Evolutionary conservation across 2,329 filamentous ascomycete species (phyloP), one percentile per base, ranked within the genome.

Genomic region (Escovopsis sp.): DNA sequence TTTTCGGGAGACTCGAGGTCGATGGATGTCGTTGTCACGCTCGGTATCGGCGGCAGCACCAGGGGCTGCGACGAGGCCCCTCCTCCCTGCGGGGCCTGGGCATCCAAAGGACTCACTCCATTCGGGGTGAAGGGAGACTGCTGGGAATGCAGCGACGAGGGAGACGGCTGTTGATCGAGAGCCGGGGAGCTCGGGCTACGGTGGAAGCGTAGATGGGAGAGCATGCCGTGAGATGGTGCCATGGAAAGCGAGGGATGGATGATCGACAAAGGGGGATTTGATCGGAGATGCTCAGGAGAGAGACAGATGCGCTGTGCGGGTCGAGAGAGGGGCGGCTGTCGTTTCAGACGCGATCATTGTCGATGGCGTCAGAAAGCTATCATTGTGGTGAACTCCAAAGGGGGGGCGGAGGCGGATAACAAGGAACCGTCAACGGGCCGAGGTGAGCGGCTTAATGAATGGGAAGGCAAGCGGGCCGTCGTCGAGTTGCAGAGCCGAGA

Each of bases 201-300:
- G 51, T 76, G 72, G 58, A 76, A 75, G 52, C 72, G 71, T 38
- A 76, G 63, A 57, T 71, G 66, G 48, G 68, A 71, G 41, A 72
- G 61, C 69, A 72, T 72, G 47, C 44, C 48, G 47, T 50, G 48
- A 49, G 46, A 31, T 33, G 37, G 30, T 20, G 24, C 31, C 31
- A 37, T 35, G 14, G 30, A 15, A 31, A 32, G 27, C 29, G 31
- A 27, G 24, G 31, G 20, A 36, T 20, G 32, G 14, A 10, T 40
- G 33, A 16, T 30, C n/a, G 14, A 30, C 34, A 9, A 12, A 39
- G 42, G 30, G 15, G 15, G 34, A 43, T 25, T 29, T 7, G 27
- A 29, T 42, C 34, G 39, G 39, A 34, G 37, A 31, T 33, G 37
- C 39, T 35, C 37, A 43, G 34, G 39, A 25, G 34, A 35, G 35